phyloP scores from a whole-genome alignment of 148 eudicot species.

The Rhododendron henanense region DNA sequence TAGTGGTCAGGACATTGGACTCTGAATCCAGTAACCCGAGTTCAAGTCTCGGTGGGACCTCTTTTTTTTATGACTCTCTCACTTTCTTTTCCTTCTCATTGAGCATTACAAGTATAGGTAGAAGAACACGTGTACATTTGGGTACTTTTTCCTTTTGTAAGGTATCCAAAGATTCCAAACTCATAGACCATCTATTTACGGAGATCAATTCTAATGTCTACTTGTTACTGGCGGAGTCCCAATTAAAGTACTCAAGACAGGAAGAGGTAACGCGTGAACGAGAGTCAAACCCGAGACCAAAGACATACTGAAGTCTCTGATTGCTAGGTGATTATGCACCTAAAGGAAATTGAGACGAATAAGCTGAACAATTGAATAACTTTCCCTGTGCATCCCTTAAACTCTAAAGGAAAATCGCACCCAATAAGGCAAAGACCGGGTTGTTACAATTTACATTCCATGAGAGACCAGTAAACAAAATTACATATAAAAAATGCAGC shows the following conservation, averaged over 20 bases:
- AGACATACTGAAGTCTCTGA: too few species aligned
- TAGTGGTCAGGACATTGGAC: conserved; percentile 62
- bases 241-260: too few species aligned
- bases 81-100: neutral
- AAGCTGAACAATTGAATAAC: neutral
- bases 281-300: neutral
- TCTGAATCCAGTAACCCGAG: conserved; percentile 84
- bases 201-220: neutral
- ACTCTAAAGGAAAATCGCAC: neutral
- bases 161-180: too few species aligned
- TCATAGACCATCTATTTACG: too few species aligned
- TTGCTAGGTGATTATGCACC: neutral
- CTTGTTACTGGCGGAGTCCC: too few species aligned
- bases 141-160: too few species aligned
- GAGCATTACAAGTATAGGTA: neutral
- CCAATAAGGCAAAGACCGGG: neutral
- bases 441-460: conserved; percentile 37
- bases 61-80: neutral
- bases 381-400: conserved; percentile 7
- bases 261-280: neutral
- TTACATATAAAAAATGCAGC: conserved; percentile 13
- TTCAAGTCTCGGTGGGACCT: conserved; percentile 75
- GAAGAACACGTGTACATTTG: too few species aligned
- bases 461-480: conserved; percentile 12
- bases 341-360: neutral